A percentile compares a stretch with the other conserved stretches of the same genome.
Evolutionary conservation across 331 rosid genomes (phyloP).

Genomic region (Pyracantha coccinea): DNA sequence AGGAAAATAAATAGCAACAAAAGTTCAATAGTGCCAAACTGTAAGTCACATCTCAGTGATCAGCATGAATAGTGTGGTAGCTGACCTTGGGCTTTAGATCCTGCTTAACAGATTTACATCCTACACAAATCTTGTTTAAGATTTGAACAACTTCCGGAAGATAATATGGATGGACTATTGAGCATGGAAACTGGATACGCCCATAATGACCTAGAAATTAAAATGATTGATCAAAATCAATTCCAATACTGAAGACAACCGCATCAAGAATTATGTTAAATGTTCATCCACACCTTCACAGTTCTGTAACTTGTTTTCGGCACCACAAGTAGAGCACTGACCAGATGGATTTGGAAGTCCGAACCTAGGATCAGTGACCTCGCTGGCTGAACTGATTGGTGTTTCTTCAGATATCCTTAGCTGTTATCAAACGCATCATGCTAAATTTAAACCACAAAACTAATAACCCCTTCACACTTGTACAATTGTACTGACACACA

Average conservation of each 20-base stretch:
- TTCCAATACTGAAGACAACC: conserved; percentile 5
- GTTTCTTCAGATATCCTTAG: conserved; percentile 36
- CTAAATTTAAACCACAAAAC: not conserved
- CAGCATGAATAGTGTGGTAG: conserved; percentile 25
- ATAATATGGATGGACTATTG: conserved; percentile 73
- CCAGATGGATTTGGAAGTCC: conserved; percentile 77
- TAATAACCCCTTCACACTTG: not conserved
- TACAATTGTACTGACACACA: not conserved
- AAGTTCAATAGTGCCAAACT: not conserved
- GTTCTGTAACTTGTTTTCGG: conserved; percentile 26
- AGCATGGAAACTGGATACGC: conserved; percentile 54
- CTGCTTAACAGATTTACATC: conserved; percentile 58
- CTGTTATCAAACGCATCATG: conserved; percentile 27
- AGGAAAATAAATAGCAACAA: not conserved
- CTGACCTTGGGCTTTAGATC: conserved; percentile 65
- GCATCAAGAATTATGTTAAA: conserved; percentile 1
- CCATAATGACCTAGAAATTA: conserved; percentile 81
- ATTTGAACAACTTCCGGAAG: conserved; percentile 70
- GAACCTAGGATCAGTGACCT: conserved; percentile 75
- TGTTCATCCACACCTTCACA: conserved; percentile 66
- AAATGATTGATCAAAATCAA: conserved; percentile 23
- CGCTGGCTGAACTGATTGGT: conserved; percentile 35
- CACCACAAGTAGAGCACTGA: conserved; percentile 75
- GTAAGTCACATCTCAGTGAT: conserved; percentile 4
- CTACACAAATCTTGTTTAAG: conserved; percentile 79